Evolutionary conservation across 2,329 filamentous ascomycete genomes (phyloP).

Genomic region (Aspergillus fischeri): DNA sequence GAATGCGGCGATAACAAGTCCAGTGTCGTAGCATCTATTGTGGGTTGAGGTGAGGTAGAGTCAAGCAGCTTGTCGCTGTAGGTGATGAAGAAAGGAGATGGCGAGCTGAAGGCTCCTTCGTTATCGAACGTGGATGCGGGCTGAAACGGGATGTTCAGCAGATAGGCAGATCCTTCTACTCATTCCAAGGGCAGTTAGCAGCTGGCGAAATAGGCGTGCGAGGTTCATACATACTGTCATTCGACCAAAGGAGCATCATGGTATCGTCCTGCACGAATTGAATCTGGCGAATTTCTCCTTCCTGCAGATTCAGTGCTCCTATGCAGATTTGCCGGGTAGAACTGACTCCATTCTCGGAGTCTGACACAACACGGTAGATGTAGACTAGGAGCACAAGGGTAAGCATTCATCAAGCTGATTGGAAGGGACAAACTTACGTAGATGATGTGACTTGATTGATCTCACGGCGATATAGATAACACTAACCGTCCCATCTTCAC

Average conservation of each 20-base stretch:
- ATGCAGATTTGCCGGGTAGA: conserved; percentile 31
- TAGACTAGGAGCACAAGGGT: conserved; percentile 45
- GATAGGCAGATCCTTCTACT: conserved; percentile 24
- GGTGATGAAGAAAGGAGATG: conserved; percentile 13
- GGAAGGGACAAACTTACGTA: conserved; percentile 21
- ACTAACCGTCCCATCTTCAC: conserved; percentile 20
- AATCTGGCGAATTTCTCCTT: conserved; percentile 51
- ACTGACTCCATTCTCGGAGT: conserved; percentile 59
- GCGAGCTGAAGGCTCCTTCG: conserved; percentile 6
- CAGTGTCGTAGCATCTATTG: conserved; percentile 8
- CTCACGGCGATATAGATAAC: conserved; percentile 33
- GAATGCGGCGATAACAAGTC: conserved; percentile 17
- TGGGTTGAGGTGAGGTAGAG: conserved; percentile 11
- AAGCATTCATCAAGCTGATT: conserved; percentile 1
- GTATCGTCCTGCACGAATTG: conserved; percentile 63
- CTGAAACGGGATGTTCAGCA: conserved; percentile 34
- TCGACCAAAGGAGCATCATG: conserved; percentile 56
- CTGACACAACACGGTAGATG: conserved; percentile 52
- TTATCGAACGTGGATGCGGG: conserved; percentile 5
- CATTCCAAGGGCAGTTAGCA: background rate
- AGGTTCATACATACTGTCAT: conserved; percentile 21
- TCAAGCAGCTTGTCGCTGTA: conserved; percentile 16
- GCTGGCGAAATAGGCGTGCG: background rate
- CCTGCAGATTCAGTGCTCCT: conserved; percentile 29
- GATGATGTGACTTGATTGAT: conserved; percentile 29